Evolutionary conservation across 2,329 filamentous ascomycete genomes (phyloP).

Genomic region (Colletotrichum incanum): DNA sequence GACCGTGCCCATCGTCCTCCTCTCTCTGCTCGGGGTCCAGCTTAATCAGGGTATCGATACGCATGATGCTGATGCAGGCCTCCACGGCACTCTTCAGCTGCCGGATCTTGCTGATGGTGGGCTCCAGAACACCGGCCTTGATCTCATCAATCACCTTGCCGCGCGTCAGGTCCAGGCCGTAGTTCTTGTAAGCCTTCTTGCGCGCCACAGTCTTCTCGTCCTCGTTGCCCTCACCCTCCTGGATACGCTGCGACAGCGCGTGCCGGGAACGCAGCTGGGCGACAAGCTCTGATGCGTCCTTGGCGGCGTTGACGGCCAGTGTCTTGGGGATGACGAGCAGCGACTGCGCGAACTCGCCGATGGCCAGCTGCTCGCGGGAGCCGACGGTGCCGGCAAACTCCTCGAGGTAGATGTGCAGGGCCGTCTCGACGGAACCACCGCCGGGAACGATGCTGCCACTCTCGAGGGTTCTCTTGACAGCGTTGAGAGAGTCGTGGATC

Average conservation of each 20-base stretch:
- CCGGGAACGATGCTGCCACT: slow-evolving; percentile 97
- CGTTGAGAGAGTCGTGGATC: slow-evolving; percentile 95
- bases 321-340: slow-evolving; percentile 97
- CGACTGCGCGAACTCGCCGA: slow-evolving; percentile 96
- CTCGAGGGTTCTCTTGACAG: slow-evolving; percentile 97
- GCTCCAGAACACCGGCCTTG: slow-evolving; percentile 95
- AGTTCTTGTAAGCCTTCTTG: slow-evolving; percentile 99
- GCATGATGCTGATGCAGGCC: slow-evolving; percentile 98
- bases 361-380: slow-evolving; percentile 96
- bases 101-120: slow-evolving; percentile 97
- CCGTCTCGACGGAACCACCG: slow-evolving; percentile 97
- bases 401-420: slow-evolving; percentile 98
- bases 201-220: slow-evolving; percentile 91
- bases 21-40: slow-evolving; percentile 90
- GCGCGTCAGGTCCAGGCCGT: slow-evolving; percentile 90
- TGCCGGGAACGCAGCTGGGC: slow-evolving; percentile 96
- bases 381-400: slow-evolving; percentile 98
- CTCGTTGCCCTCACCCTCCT: slow-evolving; percentile 86
- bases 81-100: slow-evolving; percentile 99
- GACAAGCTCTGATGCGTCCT: slow-evolving; percentile 94
- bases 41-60: slow-evolving; percentile 99
- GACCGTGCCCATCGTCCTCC: slow-evolving; percentile 88
- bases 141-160: slow-evolving; percentile 94
- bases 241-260: slow-evolving; percentile 91
- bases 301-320: slow-evolving; percentile 95